Evolutionary conservation across 2,329 filamentous ascomycete species (phyloP), one percentile per base, ranked within the genome.

Genomic region (Pseudogymnoascus sp.): DNA sequence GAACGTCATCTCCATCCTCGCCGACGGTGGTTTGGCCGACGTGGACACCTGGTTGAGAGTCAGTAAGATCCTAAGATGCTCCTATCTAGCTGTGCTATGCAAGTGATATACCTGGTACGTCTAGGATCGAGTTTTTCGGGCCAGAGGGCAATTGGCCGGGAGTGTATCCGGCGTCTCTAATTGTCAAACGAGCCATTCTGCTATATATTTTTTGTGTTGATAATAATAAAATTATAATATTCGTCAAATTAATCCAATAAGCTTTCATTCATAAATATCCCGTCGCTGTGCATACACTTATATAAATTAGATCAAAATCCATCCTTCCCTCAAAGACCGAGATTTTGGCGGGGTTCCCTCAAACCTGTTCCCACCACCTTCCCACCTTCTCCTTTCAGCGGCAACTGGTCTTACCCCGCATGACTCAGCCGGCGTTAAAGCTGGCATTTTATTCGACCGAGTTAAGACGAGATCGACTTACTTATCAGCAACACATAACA

Each of bases 111-210:
- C 70, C 70, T 64, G 66, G 66, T 8, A 73, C 68, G 61, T 73
- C 70, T 18, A 72, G 68, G 42, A 73, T 71, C 0, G 71, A 73
- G 34, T 72, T 73, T 64, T 69, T 71, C 3, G 68, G 67, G 14
- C 70, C 70, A 14, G 65, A 26, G 29, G 68, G 66, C 3, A 72
- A 60, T 40, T 68, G 66, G 4, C 71, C 70, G 4, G 71, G 70
- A 6, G 63, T 63, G 47, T 72, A 72, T 1, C 71, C 70, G 10
- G 69, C 57, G 51, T 71, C 68, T 60, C 63, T 63, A 47, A 71
- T 72, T 23, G 70, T 70, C 66, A 69, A 69, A 21, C 67, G 68
- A 39, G 63, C 51, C 64, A 66, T 66, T 18, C 45, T 63, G 26
- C n/a, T 11, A 62, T 26, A 18, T 34, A 51, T 34, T 16, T n/a